Evolutionary conservation across 306 rosid species (phyloP).

Genomic region (Pterocarpus macrocarpus): DNA sequence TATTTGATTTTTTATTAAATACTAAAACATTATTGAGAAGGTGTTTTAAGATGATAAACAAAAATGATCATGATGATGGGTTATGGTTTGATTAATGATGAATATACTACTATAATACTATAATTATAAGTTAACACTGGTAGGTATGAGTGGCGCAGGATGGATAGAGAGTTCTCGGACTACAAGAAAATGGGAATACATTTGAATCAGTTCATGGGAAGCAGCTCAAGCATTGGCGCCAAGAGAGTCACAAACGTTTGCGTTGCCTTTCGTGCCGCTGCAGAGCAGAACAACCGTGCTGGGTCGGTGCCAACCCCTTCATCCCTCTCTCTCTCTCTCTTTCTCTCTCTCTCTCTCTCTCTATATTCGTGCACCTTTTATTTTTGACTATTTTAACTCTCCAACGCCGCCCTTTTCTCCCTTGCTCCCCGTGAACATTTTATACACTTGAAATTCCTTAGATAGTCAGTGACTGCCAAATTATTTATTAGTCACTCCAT

Average conservation of each 20-base stretch:
- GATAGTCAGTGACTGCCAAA: too few species aligned
- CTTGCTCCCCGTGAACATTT: too few species aligned
- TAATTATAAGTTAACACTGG: too few species aligned
- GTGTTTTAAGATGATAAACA: too few species aligned
- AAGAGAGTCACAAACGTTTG: slow-evolving; percentile 87
- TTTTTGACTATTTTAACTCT: background rate
- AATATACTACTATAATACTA: too few species aligned
- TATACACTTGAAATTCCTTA: too few species aligned
- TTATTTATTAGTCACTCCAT: too few species aligned
- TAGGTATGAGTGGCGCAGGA: background rate
- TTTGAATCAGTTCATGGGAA: slow-evolving; percentile 93
- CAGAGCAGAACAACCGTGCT: slow-evolving; percentile 81
- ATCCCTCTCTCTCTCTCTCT: too few species aligned
- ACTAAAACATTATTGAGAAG: too few species aligned
- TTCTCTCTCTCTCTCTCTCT: slow-evolving; percentile 38
- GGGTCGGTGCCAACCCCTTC: slow-evolving; percentile 54
- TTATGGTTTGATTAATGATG: too few species aligned
- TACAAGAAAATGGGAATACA: slow-evolving; percentile 87
- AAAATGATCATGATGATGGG: too few species aligned
- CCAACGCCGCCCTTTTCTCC: background rate
- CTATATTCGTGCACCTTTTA: slow-evolving; percentile 32
- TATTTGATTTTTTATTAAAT: too few species aligned
- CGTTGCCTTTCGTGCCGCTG: slow-evolving; percentile 89
- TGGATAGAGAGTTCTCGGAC: slow-evolving; percentile 76
- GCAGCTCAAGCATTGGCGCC: slow-evolving; percentile 98